These are phyloP conservation scores for Antitrichia curtipendula DNA, from an alignment of 225 moss, liverwort and hornwort genomes.

Conservation along the genomic window DNA sequence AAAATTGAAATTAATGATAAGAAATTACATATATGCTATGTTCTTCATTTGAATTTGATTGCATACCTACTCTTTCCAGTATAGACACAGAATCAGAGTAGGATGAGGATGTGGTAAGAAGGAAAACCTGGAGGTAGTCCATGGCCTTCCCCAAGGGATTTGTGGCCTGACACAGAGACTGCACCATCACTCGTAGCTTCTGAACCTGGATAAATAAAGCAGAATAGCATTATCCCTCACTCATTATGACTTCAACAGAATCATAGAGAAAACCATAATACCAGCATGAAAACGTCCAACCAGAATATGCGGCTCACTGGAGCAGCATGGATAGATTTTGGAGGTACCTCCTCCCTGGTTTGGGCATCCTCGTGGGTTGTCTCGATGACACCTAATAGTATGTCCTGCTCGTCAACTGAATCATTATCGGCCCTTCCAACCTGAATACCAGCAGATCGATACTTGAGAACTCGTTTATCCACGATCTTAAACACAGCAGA, in stretches of 20 bases:
- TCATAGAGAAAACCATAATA: neutral
- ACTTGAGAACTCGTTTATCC: neutral
- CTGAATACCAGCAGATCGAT: neutral
- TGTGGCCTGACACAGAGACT: slow-evolving; percentile 54
- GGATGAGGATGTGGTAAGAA: neutral
- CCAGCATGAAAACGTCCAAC: neutral
- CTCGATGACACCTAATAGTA: slow-evolving; percentile 17
- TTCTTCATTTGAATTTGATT: neutral
- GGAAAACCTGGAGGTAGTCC: slow-evolving; percentile 67
- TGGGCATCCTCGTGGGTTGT: slow-evolving; percentile 17
- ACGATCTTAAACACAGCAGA: neutral
- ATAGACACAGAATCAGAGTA: neutral
- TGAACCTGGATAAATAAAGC: slow-evolving; percentile 34
- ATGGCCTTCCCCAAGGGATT: slow-evolving; percentile 71
- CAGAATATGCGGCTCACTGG: neutral
- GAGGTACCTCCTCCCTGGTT: slow-evolving; percentile 45
- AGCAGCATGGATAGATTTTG: neutral
- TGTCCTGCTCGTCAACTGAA: slow-evolving; percentile 19
- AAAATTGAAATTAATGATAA: neutral
- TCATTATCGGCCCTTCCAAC: neutral
- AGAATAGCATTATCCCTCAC: neutral
- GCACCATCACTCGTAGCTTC: slow-evolving; percentile 48
- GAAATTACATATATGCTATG: neutral
- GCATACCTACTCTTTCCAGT: neutral
- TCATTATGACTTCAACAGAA: neutral